Evolutionary conservation across 306 rosid species (phyloP), one percentile per base, ranked within the genome.

Genomic region (Prunus dulcis): DNA sequence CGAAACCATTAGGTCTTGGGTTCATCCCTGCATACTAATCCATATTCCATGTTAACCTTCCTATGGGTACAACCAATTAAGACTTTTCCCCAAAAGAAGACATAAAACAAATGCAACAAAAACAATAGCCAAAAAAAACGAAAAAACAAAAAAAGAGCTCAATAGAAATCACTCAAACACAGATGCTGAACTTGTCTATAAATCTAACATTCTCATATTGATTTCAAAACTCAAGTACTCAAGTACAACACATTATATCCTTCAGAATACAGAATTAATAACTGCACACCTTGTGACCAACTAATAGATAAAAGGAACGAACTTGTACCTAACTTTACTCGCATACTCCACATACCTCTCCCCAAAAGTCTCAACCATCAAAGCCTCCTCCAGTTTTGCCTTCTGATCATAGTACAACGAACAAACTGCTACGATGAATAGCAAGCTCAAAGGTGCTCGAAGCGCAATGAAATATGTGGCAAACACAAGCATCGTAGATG

Each of bases 321-420:
- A 88, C 90, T 88, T 95, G 88, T 69, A 83, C 90, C 85, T 89
- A 71, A 89, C 96, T 80, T 88, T 89, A 84, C 77, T 80, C 20
- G 97, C 92, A 88, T 92, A 95, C 67, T 92, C 90, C 41, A 69
- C 69, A 86, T 92, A 92, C 12, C 80, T 78, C 78, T 86, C 87
- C 41, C 97, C 96, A 60, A 95, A 95, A 79, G 90, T 76, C 88
- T 90, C 97, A 67, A 90, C 81, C 99, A 95, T 95, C 89, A 92
- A 82, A 74, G 88, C 90, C 89, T 95, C 97, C 83, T 95, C 98
- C 71, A 80, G 56, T 67, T 84, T 90, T 34, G 91, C 97, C 88
- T 89, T 95, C 91, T 90, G 96, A 70, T 82, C 84, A 72, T 95
- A 95, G 75, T 95, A 90, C 84, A 88, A 78, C 79, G 86, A 75